Base-by-base conservation (phyloP, 441 rosid genomes). In the Isatis lusitanica region DNA sequence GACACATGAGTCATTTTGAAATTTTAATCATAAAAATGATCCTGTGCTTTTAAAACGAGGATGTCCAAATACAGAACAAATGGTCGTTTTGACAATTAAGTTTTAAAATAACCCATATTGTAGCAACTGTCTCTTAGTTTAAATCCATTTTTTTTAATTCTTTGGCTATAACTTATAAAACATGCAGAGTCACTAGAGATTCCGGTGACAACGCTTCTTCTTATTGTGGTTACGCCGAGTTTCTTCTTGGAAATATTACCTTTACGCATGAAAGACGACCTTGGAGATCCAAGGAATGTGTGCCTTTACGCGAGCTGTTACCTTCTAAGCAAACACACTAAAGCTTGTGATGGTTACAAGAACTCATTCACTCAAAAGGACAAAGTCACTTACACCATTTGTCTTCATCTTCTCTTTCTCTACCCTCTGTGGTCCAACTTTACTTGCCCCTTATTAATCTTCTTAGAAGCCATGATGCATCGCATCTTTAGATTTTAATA, bases 321-420 rank as follows among this genome's bases (percentile, higher is more conserved):
- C 56, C 76, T 72, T 53, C 28, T 63, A 10, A 0, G 0, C 38
- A 35, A 10, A 44, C 71, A 73, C 65, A 73, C 17, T 46, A 73
- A 35, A 56, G 58, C 57, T 53, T 73, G 70, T 33, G 76, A 50
- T 55, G 58, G 65, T 15, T 44, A 7, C 65, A 73, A 73, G 15
- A 73, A 55, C 24, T 35, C 58, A 15, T 73, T 64, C 40, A 55
- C 57, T 44, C 57, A 26, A n/a, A 55, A 30, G 18, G 18, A 55
- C 6, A 52, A 52, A 26, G 4, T 52, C 35, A 52, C 36, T 7
- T 48, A 13, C 63, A 71, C 75, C 9, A 71, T 62, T 21, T 72
- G 63, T 63, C 56, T 72, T 53, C 7, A 52, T 28, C 9, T 52
- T 52, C 58, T 52, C 58, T 52, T 52, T 28, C 1, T 28, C 17